phyloP scores from a whole-genome alignment of 495 filamentous ascomycete genomes.

The Trypethelium eluteriae region DNA sequence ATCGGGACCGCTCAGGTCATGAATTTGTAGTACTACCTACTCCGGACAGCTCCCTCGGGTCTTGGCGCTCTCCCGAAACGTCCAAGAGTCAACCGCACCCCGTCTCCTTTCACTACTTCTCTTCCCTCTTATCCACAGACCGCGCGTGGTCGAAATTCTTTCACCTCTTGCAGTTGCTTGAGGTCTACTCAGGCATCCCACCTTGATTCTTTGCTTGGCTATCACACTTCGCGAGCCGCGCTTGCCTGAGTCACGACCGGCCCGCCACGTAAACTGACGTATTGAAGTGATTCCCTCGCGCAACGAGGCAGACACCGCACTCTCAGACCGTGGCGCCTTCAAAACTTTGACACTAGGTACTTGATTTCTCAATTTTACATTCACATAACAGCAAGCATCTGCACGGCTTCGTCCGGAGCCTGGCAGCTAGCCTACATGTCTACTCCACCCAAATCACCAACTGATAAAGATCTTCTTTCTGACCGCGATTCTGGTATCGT shows the following conservation, averaged over 20 bases:
- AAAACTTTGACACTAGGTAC: slow-evolving; percentile 49
- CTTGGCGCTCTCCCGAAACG: slow-evolving; percentile 12
- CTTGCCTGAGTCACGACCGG: slow-evolving; percentile 5
- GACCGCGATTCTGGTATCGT: slow-evolving; percentile 26
- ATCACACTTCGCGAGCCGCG: not conserved
- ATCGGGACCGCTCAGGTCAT: too few relatives aligned
- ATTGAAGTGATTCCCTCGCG: not conserved
- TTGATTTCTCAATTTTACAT: slow-evolving; percentile 21
- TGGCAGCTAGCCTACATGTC: slow-evolving; percentile 22
- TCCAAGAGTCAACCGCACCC: slow-evolving; percentile 10
- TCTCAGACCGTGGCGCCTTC: slow-evolving; percentile 41
- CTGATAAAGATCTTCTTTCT: slow-evolving; percentile 20
- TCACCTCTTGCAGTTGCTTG: not conserved
- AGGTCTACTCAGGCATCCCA: not conserved
- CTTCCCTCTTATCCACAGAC: not conserved
- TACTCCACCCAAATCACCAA: slow-evolving; percentile 16
- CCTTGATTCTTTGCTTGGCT: not conserved
- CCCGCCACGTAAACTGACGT: slow-evolving; percentile 11
- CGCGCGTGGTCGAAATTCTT: not conserved
- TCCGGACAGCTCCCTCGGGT: not conserved
- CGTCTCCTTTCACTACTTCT: slow-evolving; percentile 10
- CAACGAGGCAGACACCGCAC: slow-evolving; percentile 17
- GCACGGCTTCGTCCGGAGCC: slow-evolving; percentile 22
- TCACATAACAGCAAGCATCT: slow-evolving; percentile 15
- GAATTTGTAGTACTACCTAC: too few relatives aligned